These are phyloP conservation scores for Mycena vitilis DNA, from an alignment of 768 basidiomycete genomes.

Conservation along the genomic window DNA sequence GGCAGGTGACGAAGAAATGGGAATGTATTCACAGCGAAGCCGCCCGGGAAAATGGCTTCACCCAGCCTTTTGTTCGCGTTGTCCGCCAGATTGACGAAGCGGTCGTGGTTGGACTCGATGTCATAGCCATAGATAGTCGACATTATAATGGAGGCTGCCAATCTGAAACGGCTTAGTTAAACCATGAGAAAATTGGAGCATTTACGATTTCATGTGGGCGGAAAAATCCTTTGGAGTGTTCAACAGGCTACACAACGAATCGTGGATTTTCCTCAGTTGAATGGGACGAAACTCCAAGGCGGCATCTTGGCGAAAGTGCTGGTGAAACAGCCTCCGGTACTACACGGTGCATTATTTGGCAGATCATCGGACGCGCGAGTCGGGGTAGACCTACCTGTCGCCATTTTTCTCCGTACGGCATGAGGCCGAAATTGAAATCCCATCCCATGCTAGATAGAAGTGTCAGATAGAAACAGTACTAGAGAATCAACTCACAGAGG, in stretches of 20 bases:
- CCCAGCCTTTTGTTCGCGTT: slow-evolving; percentile 27
- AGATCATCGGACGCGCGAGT: not conserved
- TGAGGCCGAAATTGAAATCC: slow-evolving; percentile 29
- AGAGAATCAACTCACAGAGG: not conserved
- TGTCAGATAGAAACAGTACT: not conserved
- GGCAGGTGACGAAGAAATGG: slow-evolving; percentile 49
- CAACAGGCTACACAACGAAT: slow-evolving; percentile 35
- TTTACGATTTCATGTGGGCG: slow-evolving; percentile 21
- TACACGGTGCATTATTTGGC: not conserved
- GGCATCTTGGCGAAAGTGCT: slow-evolving; percentile 40
- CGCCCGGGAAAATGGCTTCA: slow-evolving; percentile 38
- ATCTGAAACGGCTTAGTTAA: not conserved
- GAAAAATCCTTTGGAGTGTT: slow-evolving; percentile 31
- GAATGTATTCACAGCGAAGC: slow-evolving; percentile 41
- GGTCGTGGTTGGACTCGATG: slow-evolving; percentile 39
- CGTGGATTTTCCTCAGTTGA: slow-evolving; percentile 39
- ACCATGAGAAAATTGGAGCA: not conserved
- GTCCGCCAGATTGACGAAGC: slow-evolving; percentile 39
- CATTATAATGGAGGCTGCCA: not conserved
- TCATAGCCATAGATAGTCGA: slow-evolving; percentile 42
- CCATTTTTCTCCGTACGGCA: slow-evolving; percentile 46
- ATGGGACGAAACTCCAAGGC: slow-evolving; percentile 36
- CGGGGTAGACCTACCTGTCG: slow-evolving; percentile 17
- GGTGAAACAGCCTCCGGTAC: slow-evolving; percentile 44
- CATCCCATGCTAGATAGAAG: not conserved